Percentiles rank a stretch among this genome's conserved stretches.
These are phyloP conservation scores for Pulveroboletus ravenelii DNA, from an alignment of 768 basidiomycete species.

Conservation along the genomic window DNA sequence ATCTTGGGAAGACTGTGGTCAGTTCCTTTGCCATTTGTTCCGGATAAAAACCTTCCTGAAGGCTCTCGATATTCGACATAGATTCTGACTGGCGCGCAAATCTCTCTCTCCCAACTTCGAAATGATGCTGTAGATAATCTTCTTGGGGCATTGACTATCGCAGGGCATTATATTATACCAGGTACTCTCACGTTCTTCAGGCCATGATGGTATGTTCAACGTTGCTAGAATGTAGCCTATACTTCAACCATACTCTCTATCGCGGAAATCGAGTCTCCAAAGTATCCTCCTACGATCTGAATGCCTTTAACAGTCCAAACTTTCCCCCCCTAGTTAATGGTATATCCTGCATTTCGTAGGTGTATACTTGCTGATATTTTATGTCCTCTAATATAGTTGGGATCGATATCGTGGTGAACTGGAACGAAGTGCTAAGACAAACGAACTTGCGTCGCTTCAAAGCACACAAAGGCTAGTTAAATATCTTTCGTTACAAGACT, in stretches of 20 bases:
- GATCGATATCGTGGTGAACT: conserved; percentile 85
- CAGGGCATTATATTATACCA: conserved; percentile 89
- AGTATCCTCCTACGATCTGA: conserved; percentile 74
- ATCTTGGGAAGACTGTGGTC: conserved; percentile 89
- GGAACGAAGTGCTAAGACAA: conserved; percentile 83
- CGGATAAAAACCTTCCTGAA: background rate
- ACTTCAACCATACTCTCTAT: conserved; percentile 86
- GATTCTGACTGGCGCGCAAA: conserved; percentile 93
- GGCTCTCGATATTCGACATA: conserved; percentile 23
- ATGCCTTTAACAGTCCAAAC: conserved; percentile 83
- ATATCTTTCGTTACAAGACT: background rate
- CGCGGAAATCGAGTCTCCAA: conserved; percentile 85
- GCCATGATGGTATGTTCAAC: background rate
- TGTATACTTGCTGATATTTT: conserved; percentile 4
- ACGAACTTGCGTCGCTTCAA: conserved; percentile 73
- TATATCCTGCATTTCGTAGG: conserved; percentile 17
- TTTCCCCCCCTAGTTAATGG: conserved; percentile 80
- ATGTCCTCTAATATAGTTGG: conserved; percentile 50
- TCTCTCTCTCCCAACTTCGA: conserved; percentile 84
- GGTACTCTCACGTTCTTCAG: conserved; percentile 40
- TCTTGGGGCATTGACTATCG: conserved; percentile 82
- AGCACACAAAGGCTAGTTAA: conserved; percentile 64
- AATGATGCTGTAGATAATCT: conserved; percentile 94
- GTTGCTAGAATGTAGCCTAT: conserved; percentile 71
- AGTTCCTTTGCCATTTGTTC: conserved; percentile 9